Evolutionary conservation across 192 early-diverging fungal genomes (phyloP).

Genomic region (Geranomyces michiganensis): DNA sequence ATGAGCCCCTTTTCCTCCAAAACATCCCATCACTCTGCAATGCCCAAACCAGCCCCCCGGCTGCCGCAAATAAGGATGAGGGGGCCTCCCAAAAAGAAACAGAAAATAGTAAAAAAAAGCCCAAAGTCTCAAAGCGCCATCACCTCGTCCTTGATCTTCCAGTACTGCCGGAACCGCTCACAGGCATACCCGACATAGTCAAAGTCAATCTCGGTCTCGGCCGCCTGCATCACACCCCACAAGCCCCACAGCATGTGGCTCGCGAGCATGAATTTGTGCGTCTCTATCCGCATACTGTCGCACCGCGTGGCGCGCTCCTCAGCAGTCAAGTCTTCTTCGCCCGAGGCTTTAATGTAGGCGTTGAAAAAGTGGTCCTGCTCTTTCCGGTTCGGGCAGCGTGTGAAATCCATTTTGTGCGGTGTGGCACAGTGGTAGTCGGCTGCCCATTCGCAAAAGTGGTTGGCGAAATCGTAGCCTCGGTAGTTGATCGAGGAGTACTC

Average conservation of each 20-base stretch:
- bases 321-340: conserved; percentile 30
- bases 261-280: conserved; percentile 74
- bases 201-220: conserved; percentile 87
- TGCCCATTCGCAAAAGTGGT: conserved; percentile 89
- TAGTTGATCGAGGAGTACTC: conserved; percentile 85
- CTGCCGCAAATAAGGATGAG: too few species aligned
- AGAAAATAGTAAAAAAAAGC: background rate
- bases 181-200: conserved; percentile 87
- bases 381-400: conserved; percentile 4
- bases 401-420: conserved; percentile 10
- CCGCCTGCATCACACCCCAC: conserved; percentile 65
- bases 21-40: too few species aligned
- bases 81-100: background rate
- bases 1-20: too few species aligned
- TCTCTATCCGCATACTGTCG: conserved; percentile 65
- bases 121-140: background rate
- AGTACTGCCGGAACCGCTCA: conserved; percentile 75
- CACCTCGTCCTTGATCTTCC: conserved; percentile 10
- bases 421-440: conserved; percentile 36
- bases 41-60: too few species aligned
- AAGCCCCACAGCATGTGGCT: conserved; percentile 85
- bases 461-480: conserved; percentile 89
- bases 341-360: conserved; percentile 64
- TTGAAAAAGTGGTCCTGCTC: conserved; percentile 46
- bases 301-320: conserved; percentile 2